These are phyloP conservation scores for Proliferodiscus dingleyae DNA, from an alignment of 2,329 filamentous ascomycete genomes.

Conservation along the genomic window DNA sequence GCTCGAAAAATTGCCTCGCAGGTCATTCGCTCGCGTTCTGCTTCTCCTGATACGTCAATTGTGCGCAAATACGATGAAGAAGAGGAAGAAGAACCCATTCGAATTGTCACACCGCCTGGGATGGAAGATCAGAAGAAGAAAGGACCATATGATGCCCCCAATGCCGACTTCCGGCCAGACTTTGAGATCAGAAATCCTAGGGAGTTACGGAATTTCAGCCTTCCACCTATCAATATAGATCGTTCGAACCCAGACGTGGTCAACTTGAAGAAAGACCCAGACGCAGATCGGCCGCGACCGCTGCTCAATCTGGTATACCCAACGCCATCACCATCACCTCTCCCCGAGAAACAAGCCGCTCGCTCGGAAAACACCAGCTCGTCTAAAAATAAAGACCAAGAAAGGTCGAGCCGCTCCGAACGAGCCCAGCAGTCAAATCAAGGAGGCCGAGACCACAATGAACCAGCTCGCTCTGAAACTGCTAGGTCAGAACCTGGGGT, in stretches of 20 bases:
- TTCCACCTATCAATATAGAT: conserved; percentile 25
- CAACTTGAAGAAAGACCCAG: conserved; percentile 23
- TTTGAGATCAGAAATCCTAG: conserved; percentile 48
- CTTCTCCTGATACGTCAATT: conserved; percentile 49
- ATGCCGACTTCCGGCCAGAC: conserved; percentile 61
- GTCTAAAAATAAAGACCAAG: conserved; percentile 10
- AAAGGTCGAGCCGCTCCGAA: conserved; percentile 20
- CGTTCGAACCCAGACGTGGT: conserved; percentile 36
- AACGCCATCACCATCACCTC: conserved; percentile 51
- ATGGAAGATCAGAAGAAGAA: conserved; percentile 42
- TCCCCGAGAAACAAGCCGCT: conserved; percentile 37
- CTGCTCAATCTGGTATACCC: conserved; percentile 57
- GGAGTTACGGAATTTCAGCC: conserved; percentile 39
- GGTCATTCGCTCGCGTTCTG: conserved; percentile 48
- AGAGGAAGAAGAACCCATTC: conserved; percentile 35
- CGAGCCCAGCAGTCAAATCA: conserved; percentile 32
- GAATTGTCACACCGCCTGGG: conserved; percentile 52
- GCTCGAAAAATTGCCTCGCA: conserved; percentile 49
- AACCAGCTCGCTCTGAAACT: conserved; percentile 3
- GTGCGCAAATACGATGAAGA: conserved; percentile 46
- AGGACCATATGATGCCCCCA: conserved; percentile 50
- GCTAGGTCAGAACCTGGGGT: conserved; percentile 6
- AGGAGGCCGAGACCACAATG: conserved; percentile 2
- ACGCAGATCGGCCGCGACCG: conserved; percentile 37
- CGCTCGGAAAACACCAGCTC: conserved; percentile 11